Conservation (phyloP, 768 basidiomycete species). For the Clavulina sp. region DNA sequence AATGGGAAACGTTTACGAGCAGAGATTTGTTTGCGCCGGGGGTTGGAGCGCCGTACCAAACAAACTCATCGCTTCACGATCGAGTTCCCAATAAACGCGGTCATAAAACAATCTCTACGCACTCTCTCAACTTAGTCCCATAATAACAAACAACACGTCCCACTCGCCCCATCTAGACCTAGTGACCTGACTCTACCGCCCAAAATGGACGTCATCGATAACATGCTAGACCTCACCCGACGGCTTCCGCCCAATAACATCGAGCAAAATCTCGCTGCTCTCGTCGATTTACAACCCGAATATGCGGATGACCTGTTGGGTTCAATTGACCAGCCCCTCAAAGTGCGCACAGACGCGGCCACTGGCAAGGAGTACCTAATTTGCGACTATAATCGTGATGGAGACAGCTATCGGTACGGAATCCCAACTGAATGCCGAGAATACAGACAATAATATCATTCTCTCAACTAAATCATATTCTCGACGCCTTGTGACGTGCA, state of each 20-base stretch:
- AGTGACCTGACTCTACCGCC: background rate
- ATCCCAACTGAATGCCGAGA: too few relatives aligned
- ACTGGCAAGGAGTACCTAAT: constrained; percentile 82
- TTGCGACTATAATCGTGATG: constrained; percentile 87
- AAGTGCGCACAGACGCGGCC: constrained; percentile 57
- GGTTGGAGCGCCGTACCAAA: too few relatives aligned
- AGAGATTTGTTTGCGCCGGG: too few relatives aligned
- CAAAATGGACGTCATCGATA: constrained; percentile 50
- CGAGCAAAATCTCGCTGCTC: constrained; percentile 68
- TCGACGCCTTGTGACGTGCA: background rate
- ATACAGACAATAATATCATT: too few relatives aligned
- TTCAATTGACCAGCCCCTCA: constrained; percentile 87
- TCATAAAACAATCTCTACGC: too few relatives aligned
- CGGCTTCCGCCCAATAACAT: constrained; percentile 85
- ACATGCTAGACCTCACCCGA: constrained; percentile 90
- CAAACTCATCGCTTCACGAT: background rate
- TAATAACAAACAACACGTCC: background rate
- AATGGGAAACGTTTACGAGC: too few relatives aligned
- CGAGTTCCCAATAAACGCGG: too few relatives aligned
- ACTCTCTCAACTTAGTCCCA: too few relatives aligned
- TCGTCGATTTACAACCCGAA: constrained; percentile 75
- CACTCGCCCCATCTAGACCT: background rate
- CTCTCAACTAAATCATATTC: background rate
- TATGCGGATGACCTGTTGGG: constrained; percentile 88
- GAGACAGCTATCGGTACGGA: constrained; percentile 76